phyloP scores from a whole-genome alignment of 177 flowering plant genomes.

The Vitis hybrid region DNA sequence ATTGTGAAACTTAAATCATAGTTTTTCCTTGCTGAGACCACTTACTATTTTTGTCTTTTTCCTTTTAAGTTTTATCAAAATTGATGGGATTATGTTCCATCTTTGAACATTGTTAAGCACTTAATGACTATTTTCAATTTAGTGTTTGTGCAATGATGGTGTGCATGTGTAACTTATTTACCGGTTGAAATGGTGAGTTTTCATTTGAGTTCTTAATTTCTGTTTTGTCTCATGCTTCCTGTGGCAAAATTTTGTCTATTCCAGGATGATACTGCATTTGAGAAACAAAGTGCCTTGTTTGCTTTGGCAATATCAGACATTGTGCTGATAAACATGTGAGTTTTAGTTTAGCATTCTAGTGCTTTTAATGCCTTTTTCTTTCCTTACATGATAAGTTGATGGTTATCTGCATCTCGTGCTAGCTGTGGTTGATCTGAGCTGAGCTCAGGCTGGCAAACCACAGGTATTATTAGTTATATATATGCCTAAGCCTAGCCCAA shows the following conservation, averaged over 20 bases:
- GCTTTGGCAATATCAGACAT: slow-evolving; percentile 55
- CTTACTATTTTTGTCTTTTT: too few species aligned
- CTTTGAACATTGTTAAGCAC: too few species aligned
- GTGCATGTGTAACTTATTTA: too few species aligned
- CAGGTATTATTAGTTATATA: not conserved
- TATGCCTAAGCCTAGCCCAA: not conserved
- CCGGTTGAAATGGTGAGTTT: not conserved
- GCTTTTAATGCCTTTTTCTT: not conserved
- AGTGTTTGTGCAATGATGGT: too few species aligned
- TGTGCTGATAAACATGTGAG: slow-evolving; percentile 56
- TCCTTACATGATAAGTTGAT: not conserved
- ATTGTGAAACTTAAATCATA: too few species aligned
- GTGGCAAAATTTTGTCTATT: not conserved
- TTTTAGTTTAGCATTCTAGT: not conserved
- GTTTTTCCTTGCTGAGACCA: too few species aligned
- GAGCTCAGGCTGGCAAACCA: not conserved
- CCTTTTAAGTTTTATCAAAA: too few species aligned
- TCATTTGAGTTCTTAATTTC: not conserved
- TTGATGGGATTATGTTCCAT: too few species aligned
- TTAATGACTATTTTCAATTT: too few species aligned
- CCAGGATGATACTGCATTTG: slow-evolving; percentile 57
- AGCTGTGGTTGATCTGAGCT: not conserved
- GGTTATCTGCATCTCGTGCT: not conserved
- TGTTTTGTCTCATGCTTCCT: not conserved
- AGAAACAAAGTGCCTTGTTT: slow-evolving; percentile 59